Percentiles rank a stretch among this genome's conserved stretches.
Evolutionary conservation across 2,329 filamentous ascomycete genomes (phyloP).

Genomic region (Ascochyta lentis): DNA sequence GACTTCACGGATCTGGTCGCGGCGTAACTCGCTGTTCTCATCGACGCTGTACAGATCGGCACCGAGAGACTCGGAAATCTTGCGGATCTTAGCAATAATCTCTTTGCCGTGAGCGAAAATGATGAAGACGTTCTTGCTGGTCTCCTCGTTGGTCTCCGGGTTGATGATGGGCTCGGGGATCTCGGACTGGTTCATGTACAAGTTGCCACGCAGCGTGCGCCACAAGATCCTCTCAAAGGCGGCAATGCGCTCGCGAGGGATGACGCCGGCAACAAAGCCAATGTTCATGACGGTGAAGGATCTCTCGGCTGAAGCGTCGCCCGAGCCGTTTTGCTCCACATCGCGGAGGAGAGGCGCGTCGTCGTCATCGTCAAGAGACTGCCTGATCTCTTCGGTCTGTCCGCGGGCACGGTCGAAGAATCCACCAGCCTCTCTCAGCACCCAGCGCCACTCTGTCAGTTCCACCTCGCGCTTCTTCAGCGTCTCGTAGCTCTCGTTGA

Average conservation of each 20-base stretch:
- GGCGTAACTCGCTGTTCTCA: constrained; percentile 92
- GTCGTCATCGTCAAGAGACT: constrained; percentile 80
- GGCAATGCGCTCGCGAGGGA: constrained; percentile 87
- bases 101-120: constrained; percentile 99
- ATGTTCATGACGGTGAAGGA: constrained; percentile 99
- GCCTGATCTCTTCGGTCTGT: constrained; percentile 94
- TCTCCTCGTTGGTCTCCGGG: constrained; percentile 87
- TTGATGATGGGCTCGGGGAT: constrained; percentile 93
- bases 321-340: constrained; percentile 81
- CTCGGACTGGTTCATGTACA: constrained; percentile 99
- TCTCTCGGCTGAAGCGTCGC: constrained; percentile 72
- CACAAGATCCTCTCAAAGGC: constrained; percentile 97
- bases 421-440: constrained; percentile 90
- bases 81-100: constrained; percentile 97
- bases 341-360: constrained; percentile 94
- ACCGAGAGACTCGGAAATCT: constrained; percentile 96
- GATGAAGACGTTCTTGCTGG: constrained; percentile 98
- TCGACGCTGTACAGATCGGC: constrained; percentile 97
- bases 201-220: constrained; percentile 94
- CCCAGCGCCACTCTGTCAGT: constrained; percentile 98
- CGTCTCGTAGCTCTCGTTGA: constrained; percentile 98
- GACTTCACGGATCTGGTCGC: constrained; percentile 97
- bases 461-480: constrained; percentile 97
- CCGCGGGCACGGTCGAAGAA: constrained; percentile 98
- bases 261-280: constrained; percentile 96